These are phyloP conservation scores for Cavenderia fasciculata DNA, from an alignment of 78 protist genomes.

Conservation along the genomic window DNA sequence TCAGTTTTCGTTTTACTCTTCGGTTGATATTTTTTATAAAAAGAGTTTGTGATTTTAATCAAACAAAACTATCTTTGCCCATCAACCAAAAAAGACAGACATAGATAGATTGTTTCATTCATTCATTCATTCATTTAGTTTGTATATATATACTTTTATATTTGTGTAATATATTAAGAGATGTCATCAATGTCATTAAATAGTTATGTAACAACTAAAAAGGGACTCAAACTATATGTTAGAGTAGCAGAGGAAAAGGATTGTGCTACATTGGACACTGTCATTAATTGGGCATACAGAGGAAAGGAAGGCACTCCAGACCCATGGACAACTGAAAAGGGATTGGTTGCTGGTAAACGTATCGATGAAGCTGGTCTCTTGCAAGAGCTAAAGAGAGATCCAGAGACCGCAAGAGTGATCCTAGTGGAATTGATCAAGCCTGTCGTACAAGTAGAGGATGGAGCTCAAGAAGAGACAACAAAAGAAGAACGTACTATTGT, in stretches of 20 bases:
- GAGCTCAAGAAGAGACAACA: background rate
- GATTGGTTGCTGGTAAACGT: constrained; percentile 2
- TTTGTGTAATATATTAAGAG: no score
- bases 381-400: background rate
- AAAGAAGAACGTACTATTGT: background rate
- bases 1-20: no score
- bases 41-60: no score
- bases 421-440: background rate
- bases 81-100: no score
- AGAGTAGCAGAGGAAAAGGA: constrained; percentile 6
- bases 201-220: background rate
- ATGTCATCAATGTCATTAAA: no score
- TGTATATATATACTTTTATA: no score
- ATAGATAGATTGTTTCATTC: no score
- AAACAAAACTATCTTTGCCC: no score
- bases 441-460: background rate
- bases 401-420: background rate
- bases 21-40: no score
- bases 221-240: background rate
- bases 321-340: constrained; percentile 53
- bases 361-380: background rate
- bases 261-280: background rate
- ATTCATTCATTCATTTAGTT: no score
- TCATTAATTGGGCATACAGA: constrained; percentile 68
- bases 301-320: constrained; percentile 31